Base-by-base conservation (phyloP, 2,329 filamentous ascomycete species). In the Didymella keratinophila region DNA sequence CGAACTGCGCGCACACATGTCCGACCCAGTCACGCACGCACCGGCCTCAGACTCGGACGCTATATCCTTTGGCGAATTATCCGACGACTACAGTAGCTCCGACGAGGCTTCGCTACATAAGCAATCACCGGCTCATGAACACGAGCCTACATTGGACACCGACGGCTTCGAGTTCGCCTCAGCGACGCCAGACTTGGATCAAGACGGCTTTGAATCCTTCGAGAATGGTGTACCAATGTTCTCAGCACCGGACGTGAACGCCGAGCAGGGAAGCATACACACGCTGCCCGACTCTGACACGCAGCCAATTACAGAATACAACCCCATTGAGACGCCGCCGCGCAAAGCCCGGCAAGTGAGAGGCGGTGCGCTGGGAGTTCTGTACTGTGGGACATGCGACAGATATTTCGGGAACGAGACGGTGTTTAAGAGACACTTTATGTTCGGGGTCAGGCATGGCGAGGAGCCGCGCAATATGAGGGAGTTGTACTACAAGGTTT, bases 381-480 rank as follows among this genome's bases (percentile, higher is more conserved):
- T 61, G 11, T 61, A 61, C 11, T 61, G 58, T 21, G 58, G 53
- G 12, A 53, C 52, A 3, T 61, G 58, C 11, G 28, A 61, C n/a
- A 57, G 50, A 32, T 53, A 47, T 8, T 61, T 53, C 37, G 58
- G 58, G 2, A 61, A 61, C n/a, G 58, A 61, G 36, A 57, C 8
- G 34, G 58, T 61, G 14, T 61, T 61, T 14, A 61, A 57, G 23
- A 41, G 58, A 44, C 58, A 61, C 28, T 61, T 61, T 6, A 53
- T 61, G 58, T 61, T 61, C 20, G 37, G 39, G 10, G 18, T 23
- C 2, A 57, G 25, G 41, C 58, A 61, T 41, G 52, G 49, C 2
- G 53, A 43, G 28, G 52, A 61, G 23, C 39, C 49, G 20, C 41
- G 45, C 21, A 53, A 61, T 43, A 52, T 57, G 49, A 49, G 49